These are phyloP conservation scores for Corymbia calophylla DNA, from an alignment of 441 rosid species.

Conservation along the genomic window DNA sequence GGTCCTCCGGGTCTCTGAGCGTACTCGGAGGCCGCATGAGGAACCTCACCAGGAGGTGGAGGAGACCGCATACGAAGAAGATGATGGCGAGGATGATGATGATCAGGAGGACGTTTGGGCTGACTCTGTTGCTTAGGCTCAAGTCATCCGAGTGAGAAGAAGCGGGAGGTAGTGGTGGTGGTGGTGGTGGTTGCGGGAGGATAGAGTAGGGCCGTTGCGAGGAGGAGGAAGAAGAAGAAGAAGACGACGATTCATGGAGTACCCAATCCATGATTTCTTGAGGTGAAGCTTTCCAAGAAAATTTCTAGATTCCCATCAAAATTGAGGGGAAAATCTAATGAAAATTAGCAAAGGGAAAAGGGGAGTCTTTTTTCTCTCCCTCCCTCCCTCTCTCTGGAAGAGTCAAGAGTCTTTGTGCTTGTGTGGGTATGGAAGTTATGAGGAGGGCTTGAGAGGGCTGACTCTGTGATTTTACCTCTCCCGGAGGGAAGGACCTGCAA, in stretches of 20 bases:
- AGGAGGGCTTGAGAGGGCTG: not conserved
- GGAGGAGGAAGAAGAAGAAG: conserved; percentile 23
- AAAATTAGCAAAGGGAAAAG: not conserved
- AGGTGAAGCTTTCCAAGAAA: conserved; percentile 17
- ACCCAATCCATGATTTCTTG: conserved; percentile 31
- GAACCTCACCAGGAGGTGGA: conserved; percentile 66
- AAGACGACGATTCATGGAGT: conserved; percentile 6
- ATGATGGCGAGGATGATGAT: conserved; percentile 57
- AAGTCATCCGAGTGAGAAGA: conserved; percentile 26
- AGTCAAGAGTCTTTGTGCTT: not conserved
- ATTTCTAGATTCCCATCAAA: conserved; percentile 14
- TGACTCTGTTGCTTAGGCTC: conserved; percentile 32
- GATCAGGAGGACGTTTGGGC: conserved; percentile 49
- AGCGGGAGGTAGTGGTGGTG: conserved; percentile 22
- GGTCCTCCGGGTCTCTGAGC: conserved; percentile 48
- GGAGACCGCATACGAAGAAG: conserved; percentile 58
- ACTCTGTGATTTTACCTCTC: not conserved
- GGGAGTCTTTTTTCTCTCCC: not conserved
- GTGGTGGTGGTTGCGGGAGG: conserved; percentile 27
- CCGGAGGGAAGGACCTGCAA: conserved; percentile 5
- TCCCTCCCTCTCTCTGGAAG: not conserved
- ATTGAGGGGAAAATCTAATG: not conserved
- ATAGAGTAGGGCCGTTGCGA: conserved; percentile 19
- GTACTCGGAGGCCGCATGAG: conserved; percentile 37
- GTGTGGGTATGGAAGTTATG: not conserved